Evolutionary conservation across 345 rosid species (phyloP).

Genomic region (Geranium rotundifolium): DNA sequence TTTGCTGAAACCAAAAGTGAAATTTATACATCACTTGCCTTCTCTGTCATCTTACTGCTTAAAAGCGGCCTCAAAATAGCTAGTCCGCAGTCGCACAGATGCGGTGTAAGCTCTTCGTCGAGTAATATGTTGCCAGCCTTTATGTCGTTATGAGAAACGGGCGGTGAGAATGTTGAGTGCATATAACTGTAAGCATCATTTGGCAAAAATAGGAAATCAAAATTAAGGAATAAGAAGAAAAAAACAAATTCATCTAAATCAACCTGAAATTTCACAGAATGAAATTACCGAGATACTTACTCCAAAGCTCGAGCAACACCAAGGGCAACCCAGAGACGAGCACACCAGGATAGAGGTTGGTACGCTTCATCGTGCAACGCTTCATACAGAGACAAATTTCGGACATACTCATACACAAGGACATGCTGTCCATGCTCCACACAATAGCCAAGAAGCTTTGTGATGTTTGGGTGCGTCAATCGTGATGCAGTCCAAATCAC

Average conservation of each 20-base stretch:
- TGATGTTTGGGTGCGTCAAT: constrained; percentile 73
- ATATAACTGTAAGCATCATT: constrained; percentile 45
- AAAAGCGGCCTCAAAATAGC: constrained; percentile 64
- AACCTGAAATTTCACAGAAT: no score
- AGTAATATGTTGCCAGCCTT: constrained; percentile 77
- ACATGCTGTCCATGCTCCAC: constrained; percentile 71
- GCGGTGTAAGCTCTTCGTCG: constrained; percentile 69
- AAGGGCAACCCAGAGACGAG: constrained; percentile 63
- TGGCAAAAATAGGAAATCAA: constrained; percentile 2
- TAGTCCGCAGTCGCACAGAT: constrained; percentile 62
- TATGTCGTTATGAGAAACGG: constrained; percentile 62
- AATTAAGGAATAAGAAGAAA: constrained; percentile 1
- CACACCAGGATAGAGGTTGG: constrained; percentile 70
- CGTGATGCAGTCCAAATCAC: constrained; percentile 53
- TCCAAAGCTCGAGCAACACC: constrained; percentile 72
- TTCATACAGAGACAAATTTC: constrained; percentile 50
- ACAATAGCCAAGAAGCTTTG: constrained; percentile 71
- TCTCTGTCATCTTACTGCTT: constrained; percentile 57
- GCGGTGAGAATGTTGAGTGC: constrained; percentile 62
- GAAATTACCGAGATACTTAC: constrained; percentile 34
- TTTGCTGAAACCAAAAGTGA: no score
- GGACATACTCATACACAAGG: constrained; percentile 67
- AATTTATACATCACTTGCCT: constrained; percentile 18
- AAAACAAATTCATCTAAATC: neutral
- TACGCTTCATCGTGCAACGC: constrained; percentile 48